phyloP scores from a whole-genome alignment of 139 green algal species.

The Tetraselmis striata region DNA sequence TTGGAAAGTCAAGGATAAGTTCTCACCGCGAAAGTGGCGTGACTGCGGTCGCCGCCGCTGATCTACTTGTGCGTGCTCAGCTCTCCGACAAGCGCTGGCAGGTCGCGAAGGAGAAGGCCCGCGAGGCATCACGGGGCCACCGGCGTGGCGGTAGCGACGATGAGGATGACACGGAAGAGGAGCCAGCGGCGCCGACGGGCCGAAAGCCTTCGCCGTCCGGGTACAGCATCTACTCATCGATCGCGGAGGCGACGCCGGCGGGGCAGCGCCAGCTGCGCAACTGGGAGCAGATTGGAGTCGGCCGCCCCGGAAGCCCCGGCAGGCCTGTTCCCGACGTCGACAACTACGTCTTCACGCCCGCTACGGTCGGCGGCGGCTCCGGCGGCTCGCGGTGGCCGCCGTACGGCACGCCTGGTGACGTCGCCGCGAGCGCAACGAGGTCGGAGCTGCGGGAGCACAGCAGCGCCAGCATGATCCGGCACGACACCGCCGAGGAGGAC shows the following conservation, averaged over 20 bases:
- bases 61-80: too few relatives aligned
- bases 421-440: neutral
- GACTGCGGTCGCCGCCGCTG: too few relatives aligned
- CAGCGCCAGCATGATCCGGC: neutral
- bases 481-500: neutral
- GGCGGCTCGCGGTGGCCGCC: neutral
- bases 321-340: too few relatives aligned
- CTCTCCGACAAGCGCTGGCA: neutral
- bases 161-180: neutral
- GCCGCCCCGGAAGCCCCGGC: too few relatives aligned
- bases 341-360: neutral
- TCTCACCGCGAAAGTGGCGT: too few relatives aligned
- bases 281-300: neutral
- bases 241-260: neutral
- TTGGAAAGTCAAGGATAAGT: too few relatives aligned
- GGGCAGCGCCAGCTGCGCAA: neutral
- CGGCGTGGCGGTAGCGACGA: neutral
- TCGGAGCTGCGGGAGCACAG: neutral
- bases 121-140: neutral
- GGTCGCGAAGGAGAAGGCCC: neutral
- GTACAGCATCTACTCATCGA: neutral
- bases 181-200: neutral
- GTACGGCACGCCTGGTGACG: too few relatives aligned
- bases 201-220: neutral
- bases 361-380: neutral